Conservation (phyloP, 2,329 filamentous ascomycete species). For the Aspergillus japonicus region DNA sequence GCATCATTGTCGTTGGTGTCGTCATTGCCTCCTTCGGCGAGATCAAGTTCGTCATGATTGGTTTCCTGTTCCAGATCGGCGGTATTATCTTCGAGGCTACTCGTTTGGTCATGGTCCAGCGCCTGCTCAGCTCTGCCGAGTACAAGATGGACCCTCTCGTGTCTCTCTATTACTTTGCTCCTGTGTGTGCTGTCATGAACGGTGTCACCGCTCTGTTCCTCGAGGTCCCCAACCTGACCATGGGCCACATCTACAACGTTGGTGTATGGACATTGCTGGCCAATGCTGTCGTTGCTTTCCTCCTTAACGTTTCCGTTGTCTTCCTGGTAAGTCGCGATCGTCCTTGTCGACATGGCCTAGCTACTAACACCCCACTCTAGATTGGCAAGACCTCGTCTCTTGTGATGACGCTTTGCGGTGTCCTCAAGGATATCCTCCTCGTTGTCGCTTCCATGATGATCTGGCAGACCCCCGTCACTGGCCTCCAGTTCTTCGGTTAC, state of each 20-base stretch:
- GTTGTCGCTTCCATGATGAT: conserved; percentile 74
- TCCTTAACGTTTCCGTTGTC: conserved; percentile 81
- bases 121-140: conserved; percentile 72
- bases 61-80: conserved; percentile 68
- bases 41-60: conserved; percentile 74
- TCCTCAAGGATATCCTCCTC: conserved; percentile 84
- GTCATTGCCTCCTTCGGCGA: conserved; percentile 93
- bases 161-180: conserved; percentile 86
- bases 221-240: conserved; percentile 66
- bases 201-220: conserved; percentile 65
- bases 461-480: conserved; percentile 70
- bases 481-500: conserved; percentile 75
- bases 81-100: conserved; percentile 79
- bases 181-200: conserved; percentile 81
- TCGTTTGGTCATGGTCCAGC: conserved; percentile 81
- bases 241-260: conserved; percentile 64
- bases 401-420: conserved; percentile 80
- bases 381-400: conserved; percentile 86
- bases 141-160: conserved; percentile 89
- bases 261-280: conserved; percentile 65
- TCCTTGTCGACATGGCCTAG: neutral
- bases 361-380: conserved; percentile 43
- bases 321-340: conserved; percentile 65
- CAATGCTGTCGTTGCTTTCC: conserved; percentile 76
- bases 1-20: conserved; percentile 90